Percentiles rank a stretch among this genome's conserved stretches.
These are phyloP conservation scores for Acacia melanoxylon DNA, from an alignment of 306 rosid genomes.

Conservation along the genomic window DNA sequence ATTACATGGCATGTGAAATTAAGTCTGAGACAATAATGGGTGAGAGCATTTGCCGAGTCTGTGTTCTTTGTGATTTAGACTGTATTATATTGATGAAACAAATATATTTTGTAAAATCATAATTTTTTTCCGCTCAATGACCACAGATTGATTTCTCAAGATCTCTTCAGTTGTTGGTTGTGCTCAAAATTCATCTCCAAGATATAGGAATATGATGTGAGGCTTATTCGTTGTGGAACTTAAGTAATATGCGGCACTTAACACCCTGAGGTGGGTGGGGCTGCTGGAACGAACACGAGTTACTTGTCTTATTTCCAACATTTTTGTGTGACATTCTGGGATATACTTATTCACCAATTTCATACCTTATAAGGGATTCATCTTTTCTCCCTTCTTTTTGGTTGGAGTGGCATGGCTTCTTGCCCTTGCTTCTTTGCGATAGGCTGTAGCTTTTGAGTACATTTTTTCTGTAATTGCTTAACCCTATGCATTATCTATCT, in stretches of 20 bases:
- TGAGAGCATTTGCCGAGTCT: neutral
- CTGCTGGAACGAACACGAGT: conserved; percentile 8
- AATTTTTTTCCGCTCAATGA: neutral
- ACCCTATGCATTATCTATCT: conserved; percentile 6
- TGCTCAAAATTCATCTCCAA: conserved; percentile 1
- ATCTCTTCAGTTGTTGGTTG: conserved; percentile 18
- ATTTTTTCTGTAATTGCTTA: neutral
- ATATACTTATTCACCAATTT: conserved; percentile 3
- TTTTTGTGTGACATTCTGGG: conserved; percentile 20
- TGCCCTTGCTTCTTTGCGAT: neutral
- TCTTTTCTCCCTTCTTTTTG: neutral
- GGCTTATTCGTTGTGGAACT: conserved; percentile 16
- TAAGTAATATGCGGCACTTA: conserved; percentile 14
- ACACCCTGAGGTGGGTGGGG: neutral
- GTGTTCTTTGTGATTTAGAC: neutral
- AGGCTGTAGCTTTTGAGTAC: neutral
- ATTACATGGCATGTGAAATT: neutral
- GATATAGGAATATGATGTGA: conserved; percentile 19
- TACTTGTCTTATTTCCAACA: conserved; percentile 1
- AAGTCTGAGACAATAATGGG: neutral
- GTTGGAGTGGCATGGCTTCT: neutral
- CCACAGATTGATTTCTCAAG: conserved; percentile 16
- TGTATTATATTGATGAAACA: neutral
- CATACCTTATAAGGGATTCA: neutral
- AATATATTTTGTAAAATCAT: neutral